Base-by-base conservation (phyloP, 495 filamentous ascomycete genomes). In the Podospora appendiculata region DNA sequence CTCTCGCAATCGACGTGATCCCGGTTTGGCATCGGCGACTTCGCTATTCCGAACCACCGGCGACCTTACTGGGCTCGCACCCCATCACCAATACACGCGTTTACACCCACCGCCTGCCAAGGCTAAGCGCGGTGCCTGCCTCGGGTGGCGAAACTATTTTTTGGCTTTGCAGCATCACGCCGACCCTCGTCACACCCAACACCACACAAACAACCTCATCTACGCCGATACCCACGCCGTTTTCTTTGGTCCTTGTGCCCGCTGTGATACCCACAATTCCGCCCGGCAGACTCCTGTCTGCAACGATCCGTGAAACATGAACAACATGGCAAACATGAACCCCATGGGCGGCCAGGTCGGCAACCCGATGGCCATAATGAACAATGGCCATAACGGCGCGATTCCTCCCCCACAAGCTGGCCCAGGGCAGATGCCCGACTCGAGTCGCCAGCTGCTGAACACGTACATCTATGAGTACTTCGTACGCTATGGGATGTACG, bases 381-480 rank as follows among this genome's bases (percentile, higher is more conserved):
- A 81, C 63, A 88, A 84, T 61, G 80, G 81, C 61, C 84, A 81
- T 63, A 88, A 84, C 61, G 80, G 81, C 61, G 76, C 61, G 9
- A 48, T 76, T 13, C 62, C 56, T 12, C 68, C 69, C 18, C 69
- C 71, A 50, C 32, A 54, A 32, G 45, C 51, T 18, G 25, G 25
- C 25, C 25, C 25, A 25, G 25, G 25, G 25, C 57, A 58, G 34
- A 45, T 51, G 32, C 63, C 60, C 52, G 67, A 74, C 43, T 66
- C 69, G 41, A 75, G 67, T 41, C 67, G 72, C 46, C 65, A 70
- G 2, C 54, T 75, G 6, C 82, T 97, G 32, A 94, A 97, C 71
- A 95, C 90, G 3, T 95, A 92, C 65, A 98, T 98, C 53, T 97
- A 97, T 75, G 90, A 96, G 60, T 96, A 97, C 66, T 90, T 98